Conservation (phyloP, 805 yeast species). For the Tetrapisispora namnaoensis region DNA sequence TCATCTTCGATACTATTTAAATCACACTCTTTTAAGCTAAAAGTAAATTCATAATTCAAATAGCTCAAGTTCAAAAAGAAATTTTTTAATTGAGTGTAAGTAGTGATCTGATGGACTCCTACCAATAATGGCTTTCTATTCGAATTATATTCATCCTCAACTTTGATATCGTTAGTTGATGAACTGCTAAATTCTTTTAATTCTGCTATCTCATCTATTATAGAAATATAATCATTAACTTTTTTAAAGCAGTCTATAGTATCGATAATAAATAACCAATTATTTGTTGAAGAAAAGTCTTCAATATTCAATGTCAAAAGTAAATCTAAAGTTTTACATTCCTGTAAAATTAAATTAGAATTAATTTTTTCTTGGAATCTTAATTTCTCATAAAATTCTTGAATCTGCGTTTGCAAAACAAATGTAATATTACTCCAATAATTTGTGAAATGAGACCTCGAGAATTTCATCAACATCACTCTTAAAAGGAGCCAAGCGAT, state of each 20-base stretch:
- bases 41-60: constrained; percentile 36
- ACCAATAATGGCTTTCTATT: constrained; percentile 22
- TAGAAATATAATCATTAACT: constrained; percentile 23
- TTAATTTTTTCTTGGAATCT: constrained; percentile 24
- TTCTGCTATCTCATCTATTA: constrained; percentile 40
- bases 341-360: constrained; percentile 36
- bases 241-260: constrained; percentile 48
- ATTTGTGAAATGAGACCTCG: constrained; percentile 53
- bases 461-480: constrained; percentile 51
- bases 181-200: constrained; percentile 31
- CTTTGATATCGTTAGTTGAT: constrained; percentile 19
- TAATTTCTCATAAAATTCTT: constrained; percentile 22
- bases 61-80: constrained; percentile 24
- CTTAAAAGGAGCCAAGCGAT: constrained; percentile 47
- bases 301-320: constrained; percentile 59
- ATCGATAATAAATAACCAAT: constrained; percentile 80
- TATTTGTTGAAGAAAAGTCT: constrained; percentile 58
- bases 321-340: constrained; percentile 72
- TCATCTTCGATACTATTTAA: constrained; percentile 43
- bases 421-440: constrained; percentile 63
- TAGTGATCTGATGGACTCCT: constrained; percentile 18
- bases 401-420: constrained; percentile 38
- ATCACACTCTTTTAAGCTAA: constrained; percentile 40
- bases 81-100: constrained; percentile 18
- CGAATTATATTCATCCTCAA: constrained; percentile 11